phyloP scores from a whole-genome alignment of 2,329 filamentous ascomycete genomes.

The Lojkania enalia region DNA sequence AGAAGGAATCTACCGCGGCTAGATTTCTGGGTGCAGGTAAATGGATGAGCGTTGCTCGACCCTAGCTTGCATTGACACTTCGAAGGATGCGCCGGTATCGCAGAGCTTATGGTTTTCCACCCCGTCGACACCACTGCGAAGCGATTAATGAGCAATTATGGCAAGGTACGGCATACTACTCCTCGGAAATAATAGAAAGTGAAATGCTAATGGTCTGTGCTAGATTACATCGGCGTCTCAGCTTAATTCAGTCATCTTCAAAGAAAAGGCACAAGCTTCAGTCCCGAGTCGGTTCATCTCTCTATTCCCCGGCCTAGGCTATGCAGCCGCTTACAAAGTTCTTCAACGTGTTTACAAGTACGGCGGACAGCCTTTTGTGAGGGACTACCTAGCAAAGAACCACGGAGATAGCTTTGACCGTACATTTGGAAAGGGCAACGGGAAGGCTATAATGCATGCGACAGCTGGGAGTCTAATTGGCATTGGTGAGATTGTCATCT shows the following conservation, averaged over 20 bases:
- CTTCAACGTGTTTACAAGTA: conserved; percentile 99
- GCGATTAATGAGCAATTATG: conserved; percentile 98
- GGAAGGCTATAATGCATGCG: conserved; percentile 97
- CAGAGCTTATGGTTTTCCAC: conserved; percentile 84
- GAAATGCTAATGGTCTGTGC: conserved; percentile 15
- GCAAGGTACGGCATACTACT: conserved; percentile 56
- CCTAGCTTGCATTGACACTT: conserved; percentile 14
- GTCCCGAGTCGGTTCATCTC: conserved; percentile 82
- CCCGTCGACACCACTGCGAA: conserved; percentile 94
- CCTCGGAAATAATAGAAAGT: neutral
- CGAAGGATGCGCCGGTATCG: conserved; percentile 85
- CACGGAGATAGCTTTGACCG: conserved; percentile 82
- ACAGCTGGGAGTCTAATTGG: conserved; percentile 93
- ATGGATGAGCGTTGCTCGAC: neutral
- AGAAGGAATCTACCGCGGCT: conserved; percentile 88
- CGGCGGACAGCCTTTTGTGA: conserved; percentile 91
- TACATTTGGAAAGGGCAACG: conserved; percentile 93
- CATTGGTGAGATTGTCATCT: conserved; percentile 93
- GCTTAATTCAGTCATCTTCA: conserved; percentile 93
- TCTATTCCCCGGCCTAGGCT: conserved; percentile 94
- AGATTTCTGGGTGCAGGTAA: conserved; percentile 91
- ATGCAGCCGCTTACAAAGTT: conserved; percentile 97
- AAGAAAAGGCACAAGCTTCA: conserved; percentile 76
- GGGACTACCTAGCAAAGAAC: conserved; percentile 82
- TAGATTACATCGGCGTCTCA: conserved; percentile 63